These are phyloP conservation scores for Rhododendron vialii DNA, from an alignment of 148 eudicot genomes.

Conservation along the genomic window DNA sequence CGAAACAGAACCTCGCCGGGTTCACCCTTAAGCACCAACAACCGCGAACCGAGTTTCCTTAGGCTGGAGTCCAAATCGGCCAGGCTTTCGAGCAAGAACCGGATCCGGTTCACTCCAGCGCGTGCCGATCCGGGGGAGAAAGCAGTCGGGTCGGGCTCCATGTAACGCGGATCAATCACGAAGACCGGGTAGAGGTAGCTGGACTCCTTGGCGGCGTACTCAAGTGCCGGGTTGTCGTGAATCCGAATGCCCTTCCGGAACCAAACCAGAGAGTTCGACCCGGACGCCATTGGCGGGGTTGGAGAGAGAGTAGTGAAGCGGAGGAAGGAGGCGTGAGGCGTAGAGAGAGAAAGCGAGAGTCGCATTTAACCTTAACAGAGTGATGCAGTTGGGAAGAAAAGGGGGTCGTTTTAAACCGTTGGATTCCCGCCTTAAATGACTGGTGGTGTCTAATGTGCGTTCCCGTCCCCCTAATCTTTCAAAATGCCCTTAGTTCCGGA, in stretches of 20 bases:
- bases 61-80: conserved; percentile 56
- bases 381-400: background rate
- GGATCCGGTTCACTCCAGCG: conserved; percentile 74
- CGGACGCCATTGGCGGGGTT: conserved; percentile 28
- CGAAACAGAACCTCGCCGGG: conserved; percentile 53
- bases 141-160: conserved; percentile 63
- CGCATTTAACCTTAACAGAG: conserved; percentile 3
- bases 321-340: conserved; percentile 1
- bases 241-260: conserved; percentile 87
- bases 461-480: no score
- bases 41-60: conserved; percentile 53
- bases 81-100: conserved; percentile 76
- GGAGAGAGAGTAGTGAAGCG: background rate
- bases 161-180: conserved; percentile 77
- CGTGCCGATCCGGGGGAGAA: conserved; percentile 55
- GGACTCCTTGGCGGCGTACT: conserved; percentile 37
- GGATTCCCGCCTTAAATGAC: conserved; percentile 22
- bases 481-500: no score
- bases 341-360: conserved; percentile 5
- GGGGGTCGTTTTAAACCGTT: background rate
- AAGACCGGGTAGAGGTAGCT: conserved; percentile 57
- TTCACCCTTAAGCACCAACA: conserved; percentile 79
- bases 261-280: conserved; percentile 63
- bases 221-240: conserved; percentile 89
- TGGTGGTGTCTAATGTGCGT: conserved; percentile 8